phyloP scores from a whole-genome alignment of 129 eudicot genomes.

The Pittosporum tobira region DNA sequence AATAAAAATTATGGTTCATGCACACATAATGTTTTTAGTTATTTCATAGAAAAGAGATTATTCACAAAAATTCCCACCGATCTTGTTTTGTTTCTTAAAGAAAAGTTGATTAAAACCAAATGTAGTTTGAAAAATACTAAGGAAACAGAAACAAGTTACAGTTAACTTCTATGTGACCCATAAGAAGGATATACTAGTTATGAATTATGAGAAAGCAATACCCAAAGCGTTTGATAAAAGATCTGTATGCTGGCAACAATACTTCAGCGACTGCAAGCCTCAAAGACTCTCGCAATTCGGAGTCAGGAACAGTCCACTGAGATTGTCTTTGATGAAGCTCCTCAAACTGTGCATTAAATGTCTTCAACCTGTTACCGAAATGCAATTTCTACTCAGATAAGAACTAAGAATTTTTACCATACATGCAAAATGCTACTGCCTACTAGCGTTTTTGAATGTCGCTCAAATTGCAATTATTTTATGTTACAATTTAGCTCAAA shows the following conservation, averaged over 20 bases:
- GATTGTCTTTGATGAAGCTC: slow-evolving; percentile 99
- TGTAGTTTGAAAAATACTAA: too few relatives aligned
- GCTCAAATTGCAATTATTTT: not conserved
- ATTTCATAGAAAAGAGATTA: too few relatives aligned
- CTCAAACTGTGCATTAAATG: slow-evolving; percentile 80
- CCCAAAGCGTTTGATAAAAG: slow-evolving; percentile 88
- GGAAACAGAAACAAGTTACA: not conserved
- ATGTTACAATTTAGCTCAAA: not conserved
- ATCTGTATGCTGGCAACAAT: slow-evolving; percentile 92
- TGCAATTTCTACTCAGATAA: not conserved
- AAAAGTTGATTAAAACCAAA: too few relatives aligned
- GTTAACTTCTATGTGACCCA: not conserved
- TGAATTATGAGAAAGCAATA: slow-evolving; percentile 12
- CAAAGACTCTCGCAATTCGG: slow-evolving; percentile 87
- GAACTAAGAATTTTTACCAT: not conserved
- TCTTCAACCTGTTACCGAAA: slow-evolving; percentile 52
- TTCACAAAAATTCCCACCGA: too few relatives aligned
- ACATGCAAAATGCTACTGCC: not conserved
- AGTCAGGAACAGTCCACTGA: slow-evolving; percentile 98
- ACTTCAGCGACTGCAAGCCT: slow-evolving; percentile 99
- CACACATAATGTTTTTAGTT: too few relatives aligned
- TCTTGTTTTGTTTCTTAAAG: too few relatives aligned
- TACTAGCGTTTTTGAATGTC: not conserved
- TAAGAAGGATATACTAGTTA: not conserved
- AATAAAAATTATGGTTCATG: too few relatives aligned